Base-by-base conservation (phyloP, 1,284 basidiomycete species). In the Malassezia equina region DNA sequence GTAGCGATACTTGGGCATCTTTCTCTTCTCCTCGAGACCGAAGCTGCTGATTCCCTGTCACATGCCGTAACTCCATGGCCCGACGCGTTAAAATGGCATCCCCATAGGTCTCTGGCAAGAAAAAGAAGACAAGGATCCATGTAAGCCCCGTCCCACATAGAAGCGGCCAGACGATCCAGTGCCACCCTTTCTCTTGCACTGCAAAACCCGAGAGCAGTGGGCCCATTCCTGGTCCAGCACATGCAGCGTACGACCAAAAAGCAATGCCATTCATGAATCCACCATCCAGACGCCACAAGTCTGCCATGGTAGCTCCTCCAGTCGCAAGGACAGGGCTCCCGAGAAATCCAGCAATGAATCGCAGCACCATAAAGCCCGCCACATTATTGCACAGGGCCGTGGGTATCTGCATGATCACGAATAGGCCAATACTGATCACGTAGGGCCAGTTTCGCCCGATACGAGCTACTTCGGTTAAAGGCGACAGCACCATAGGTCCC, bases 331-430 rank as follows among this genome's bases (percentile, higher is more conserved):
- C 69, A 1, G 75, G 75, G 7, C 62, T 63, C 8, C 75, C 75
- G 8, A 76, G 52, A 54, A 76, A 76, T 4, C 75, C 75, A 39
- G 71, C 69, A n/a, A 76, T 34, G 64, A 77, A 76, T 21, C 77
- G 67, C 4, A 62, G 27, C 12, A 51, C 36, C 47, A 67, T 52
- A 32, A 61, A 54, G 7, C 56, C 44, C 8, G 51, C 52, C 13
- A 42, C 48, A 28, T 55, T 54, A 23, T 51, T 23, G 5, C 54
- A 45, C 1, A 58, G 32, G 0, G 55, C 62, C 23, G 55, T 55
- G 4, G 54, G 54, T 17, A 65, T 42, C 5, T 58, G 52, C 31
- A 65, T 41, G 8, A 48, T 40, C n/a, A 58, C 43, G 29, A 64
- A 59, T 3, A 58, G 19, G 15, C 55, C 24, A 8, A 61, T 27